These are phyloP conservation scores for Hirsutella minnesotensis DNA, from an alignment of 2,329 filamentous ascomycete species.

Conservation along the genomic window DNA sequence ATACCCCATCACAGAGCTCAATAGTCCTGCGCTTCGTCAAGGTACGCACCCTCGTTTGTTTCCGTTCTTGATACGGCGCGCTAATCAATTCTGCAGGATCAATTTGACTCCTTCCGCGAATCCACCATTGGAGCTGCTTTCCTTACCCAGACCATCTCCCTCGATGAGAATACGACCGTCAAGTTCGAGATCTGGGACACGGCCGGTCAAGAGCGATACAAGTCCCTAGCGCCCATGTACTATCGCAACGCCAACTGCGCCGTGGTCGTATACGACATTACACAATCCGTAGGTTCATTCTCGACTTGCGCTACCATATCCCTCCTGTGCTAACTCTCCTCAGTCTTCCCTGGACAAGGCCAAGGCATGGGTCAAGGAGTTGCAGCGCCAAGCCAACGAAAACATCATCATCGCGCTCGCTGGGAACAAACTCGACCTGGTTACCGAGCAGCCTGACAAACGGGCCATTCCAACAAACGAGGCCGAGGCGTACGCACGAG, in stretches of 20 bases:
- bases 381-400: slow-evolving; percentile 97
- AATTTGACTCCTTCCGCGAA: slow-evolving; percentile 97
- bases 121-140: slow-evolving; percentile 97
- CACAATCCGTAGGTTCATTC: slow-evolving; percentile 68
- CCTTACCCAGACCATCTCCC: slow-evolving; percentile 94
- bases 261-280: slow-evolving; percentile 98
- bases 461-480: slow-evolving; percentile 81
- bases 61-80: not conserved
- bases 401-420: slow-evolving; percentile 98
- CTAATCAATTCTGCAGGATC: slow-evolving; percentile 50
- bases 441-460: slow-evolving; percentile 90
- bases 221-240: slow-evolving; percentile 98
- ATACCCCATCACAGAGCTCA: slow-evolving; percentile 56
- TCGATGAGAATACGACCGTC: slow-evolving; percentile 95
- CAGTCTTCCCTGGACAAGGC: slow-evolving; percentile 97
- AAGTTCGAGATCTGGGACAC: slow-evolving; percentile 99
- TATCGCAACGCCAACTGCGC: slow-evolving; percentile 99
- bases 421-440: slow-evolving; percentile 95
- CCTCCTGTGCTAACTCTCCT: slow-evolving; percentile 6
- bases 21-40: slow-evolving; percentile 97
- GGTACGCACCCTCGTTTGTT: slow-evolving; percentile 36
- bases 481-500: slow-evolving; percentile 87
- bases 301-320: not conserved
- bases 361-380: slow-evolving; percentile 97
- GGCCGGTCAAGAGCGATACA: slow-evolving; percentile 96